Evolutionary conservation across 768 basidiomycete species (phyloP), one percentile per base, ranked within the genome.

Genomic region (Rhodotorula paludigena): DNA sequence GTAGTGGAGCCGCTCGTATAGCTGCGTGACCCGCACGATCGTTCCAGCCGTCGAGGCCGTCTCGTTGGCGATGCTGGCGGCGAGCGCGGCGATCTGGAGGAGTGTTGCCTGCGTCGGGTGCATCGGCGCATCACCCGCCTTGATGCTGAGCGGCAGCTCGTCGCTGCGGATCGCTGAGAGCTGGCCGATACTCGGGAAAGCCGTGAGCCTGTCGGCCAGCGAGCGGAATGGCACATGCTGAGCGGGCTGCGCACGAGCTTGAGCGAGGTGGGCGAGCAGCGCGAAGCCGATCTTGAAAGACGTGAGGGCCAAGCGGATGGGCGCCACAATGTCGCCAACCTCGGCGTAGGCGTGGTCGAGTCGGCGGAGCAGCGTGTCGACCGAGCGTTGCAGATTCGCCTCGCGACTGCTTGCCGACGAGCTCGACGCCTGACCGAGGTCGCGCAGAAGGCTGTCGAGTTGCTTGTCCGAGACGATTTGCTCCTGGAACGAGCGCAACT

Each of bases 301-400:
- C 8, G 83, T 81, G 23, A 90, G 80, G 3, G 87, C 86, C 41
- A 87, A 79, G 63, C 84, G 84, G 28, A 97, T 79, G 1, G 89
- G 86, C 42, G 79, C 76, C 49, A 81, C 83, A 63, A 98, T 81
- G 78, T 98, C 94, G 35, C 78, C 77, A 70, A 86, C 87, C 41
- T 88, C 86, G 0, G 81, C 76, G 77, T 94, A 96, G 32, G 83
- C 83, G 3, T 80, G 78, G 55, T 83, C 81, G 63, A 96, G 78
- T 16, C 94, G 85, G 56, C 85, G 88, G 44, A 82, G 79, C 75
- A 98, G 93, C 12, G 88, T 87, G 3, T 83, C 79, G 53, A 93
- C 83, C 6, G 90, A 88, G 49, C 87, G 84, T 76, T 96, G 92
- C 35, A 89, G 76, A 47, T 89, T 85, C 16, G 61, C 49, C 52